Conservation (phyloP, 768 basidiomycete species). For the Lactifluus subvellereus region DNA sequence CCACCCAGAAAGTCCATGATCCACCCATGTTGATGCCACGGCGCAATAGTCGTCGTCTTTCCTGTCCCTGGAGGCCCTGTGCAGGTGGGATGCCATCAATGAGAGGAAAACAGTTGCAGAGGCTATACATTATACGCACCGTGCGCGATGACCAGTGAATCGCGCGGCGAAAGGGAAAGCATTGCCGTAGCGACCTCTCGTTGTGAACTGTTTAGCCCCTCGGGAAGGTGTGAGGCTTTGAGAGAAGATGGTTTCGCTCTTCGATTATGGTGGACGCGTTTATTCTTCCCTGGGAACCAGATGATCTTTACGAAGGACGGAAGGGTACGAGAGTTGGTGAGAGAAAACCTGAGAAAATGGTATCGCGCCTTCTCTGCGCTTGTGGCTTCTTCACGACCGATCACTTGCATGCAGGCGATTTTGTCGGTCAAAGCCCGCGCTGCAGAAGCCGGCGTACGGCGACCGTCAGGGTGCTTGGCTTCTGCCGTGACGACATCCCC, state of each 20-base stretch:
- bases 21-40: constrained; percentile 11
- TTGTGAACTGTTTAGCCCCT: constrained; percentile 8
- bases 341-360: background rate
- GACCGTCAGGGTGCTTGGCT: background rate
- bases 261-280: background rate
- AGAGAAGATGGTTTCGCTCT: background rate
- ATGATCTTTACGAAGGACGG: background rate
- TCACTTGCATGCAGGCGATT: constrained; percentile 4
- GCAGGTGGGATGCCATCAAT: background rate
- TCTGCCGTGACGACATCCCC: background rate
- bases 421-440: background rate
- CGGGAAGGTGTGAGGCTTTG: background rate
- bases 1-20: constrained; percentile 40
- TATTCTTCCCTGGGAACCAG: constrained; percentile 6
- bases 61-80: constrained; percentile 21
- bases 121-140: background rate
- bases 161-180: background rate
- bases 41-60: constrained; percentile 21
- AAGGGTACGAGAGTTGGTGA: background rate
- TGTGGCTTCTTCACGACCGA: constrained; percentile 17
- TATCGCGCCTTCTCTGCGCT: constrained; percentile 8
- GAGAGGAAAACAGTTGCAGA: background rate
- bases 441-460: background rate
- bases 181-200: constrained; percentile 7
- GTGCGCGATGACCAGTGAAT: constrained; percentile 18